Evolutionary conservation across 2,329 filamentous ascomycete genomes (phyloP).

Genomic region (Fusarium globosum): DNA sequence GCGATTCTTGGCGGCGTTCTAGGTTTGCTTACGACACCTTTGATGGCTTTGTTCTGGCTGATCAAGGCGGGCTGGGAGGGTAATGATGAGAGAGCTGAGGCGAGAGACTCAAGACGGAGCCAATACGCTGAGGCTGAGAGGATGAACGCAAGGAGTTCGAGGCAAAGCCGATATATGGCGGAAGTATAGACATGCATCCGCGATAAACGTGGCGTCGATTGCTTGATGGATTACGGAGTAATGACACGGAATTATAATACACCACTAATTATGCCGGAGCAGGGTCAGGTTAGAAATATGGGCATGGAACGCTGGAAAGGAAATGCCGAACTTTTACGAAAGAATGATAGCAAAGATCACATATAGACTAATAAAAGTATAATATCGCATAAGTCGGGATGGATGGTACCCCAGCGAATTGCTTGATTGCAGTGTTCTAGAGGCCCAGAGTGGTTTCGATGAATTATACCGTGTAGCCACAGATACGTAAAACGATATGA

Average conservation of each 20-base stretch:
- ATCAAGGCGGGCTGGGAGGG: constrained; percentile 59
- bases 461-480: no score
- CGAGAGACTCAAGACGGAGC: constrained; percentile 9
- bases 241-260: background rate
- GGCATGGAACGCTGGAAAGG: background rate
- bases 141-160: background rate
- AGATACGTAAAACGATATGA: background rate
- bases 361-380: background rate
- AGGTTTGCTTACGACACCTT: constrained; percentile 59
- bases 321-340: background rate
- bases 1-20: constrained; percentile 59
- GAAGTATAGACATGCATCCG: background rate
- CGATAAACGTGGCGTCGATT: background rate
- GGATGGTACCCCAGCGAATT: background rate
- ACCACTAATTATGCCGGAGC: background rate
- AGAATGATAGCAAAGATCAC: background rate
- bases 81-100: constrained; percentile 11
- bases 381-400: background rate
- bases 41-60: constrained; percentile 63
- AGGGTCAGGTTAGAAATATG: background rate
- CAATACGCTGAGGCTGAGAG: background rate
- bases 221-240: background rate
- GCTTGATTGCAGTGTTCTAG: background rate
- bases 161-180: background rate
- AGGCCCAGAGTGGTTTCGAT: background rate